phyloP scores from a whole-genome alignment of 805 yeast genomes.

The Suhomyces sp. region DNA sequence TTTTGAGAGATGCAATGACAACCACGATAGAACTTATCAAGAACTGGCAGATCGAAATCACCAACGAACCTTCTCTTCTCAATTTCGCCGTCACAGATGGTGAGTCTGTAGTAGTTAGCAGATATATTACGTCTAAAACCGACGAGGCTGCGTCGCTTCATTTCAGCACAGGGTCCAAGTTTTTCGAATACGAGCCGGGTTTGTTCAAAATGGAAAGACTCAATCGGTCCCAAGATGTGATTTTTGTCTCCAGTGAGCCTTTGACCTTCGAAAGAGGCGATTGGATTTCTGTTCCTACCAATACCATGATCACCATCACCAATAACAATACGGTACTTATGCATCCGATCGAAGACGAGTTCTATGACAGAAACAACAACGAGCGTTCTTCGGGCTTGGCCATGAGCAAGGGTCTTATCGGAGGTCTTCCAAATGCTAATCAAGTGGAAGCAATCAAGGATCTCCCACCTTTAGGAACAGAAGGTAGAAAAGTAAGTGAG shows the following conservation, averaged over 20 bases:
- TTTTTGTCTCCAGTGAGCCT: conserved; percentile 97
- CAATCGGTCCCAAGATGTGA: conserved; percentile 88
- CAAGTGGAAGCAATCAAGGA: conserved; percentile 21
- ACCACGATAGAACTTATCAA: conserved; percentile 73
- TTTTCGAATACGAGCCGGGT: conserved; percentile 87
- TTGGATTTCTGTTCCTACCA: conserved; percentile 96
- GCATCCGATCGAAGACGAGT: conserved; percentile 91
- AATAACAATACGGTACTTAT: conserved; percentile 77
- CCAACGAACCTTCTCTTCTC: conserved; percentile 68
- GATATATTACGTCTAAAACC: conserved; percentile 83
- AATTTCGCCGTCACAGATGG: conserved; percentile 98
- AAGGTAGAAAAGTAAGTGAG: conserved; percentile 26
- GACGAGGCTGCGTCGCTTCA: conserved; percentile 97
- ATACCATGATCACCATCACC: conserved; percentile 76
- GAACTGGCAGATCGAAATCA: conserved; percentile 70
- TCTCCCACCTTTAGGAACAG: conserved; percentile 36
- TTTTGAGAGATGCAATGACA: conserved; percentile 65
- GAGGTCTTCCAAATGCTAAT: conserved; percentile 66
- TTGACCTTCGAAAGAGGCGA: conserved; percentile 94
- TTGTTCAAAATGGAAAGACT: conserved; percentile 91
- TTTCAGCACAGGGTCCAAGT: conserved; percentile 89
- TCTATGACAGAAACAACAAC: conserved; percentile 66
- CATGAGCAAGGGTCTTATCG: conserved; percentile 88
- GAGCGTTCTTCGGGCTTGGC: conserved; percentile 79
- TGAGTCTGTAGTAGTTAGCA: conserved; percentile 73